These are phyloP conservation scores for Astragalus membranaceus DNA, from an alignment of 306 rosid genomes.

Conservation along the genomic window DNA sequence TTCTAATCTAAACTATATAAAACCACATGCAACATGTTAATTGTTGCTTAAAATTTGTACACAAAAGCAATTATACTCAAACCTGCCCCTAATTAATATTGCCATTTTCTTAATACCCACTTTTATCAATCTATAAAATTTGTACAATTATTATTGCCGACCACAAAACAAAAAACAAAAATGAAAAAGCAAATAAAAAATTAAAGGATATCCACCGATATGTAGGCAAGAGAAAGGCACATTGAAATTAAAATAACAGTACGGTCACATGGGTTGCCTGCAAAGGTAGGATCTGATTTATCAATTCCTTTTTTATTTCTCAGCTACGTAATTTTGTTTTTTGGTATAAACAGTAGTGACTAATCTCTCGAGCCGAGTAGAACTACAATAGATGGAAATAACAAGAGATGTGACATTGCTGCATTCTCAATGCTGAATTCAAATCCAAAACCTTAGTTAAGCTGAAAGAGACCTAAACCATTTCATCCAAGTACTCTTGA, in stretches of 20 bases:
- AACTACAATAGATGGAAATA: no score
- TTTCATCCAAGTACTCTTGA: no score
- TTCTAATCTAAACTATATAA: conserved; percentile 5
- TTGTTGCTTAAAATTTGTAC: conserved; percentile 19
- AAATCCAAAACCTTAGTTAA: no score
- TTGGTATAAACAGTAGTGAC: no score
- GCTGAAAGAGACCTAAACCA: no score
- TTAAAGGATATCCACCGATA: background rate
- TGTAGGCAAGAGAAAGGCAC: conserved; percentile 12
- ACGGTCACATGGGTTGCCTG: conserved; percentile 47
- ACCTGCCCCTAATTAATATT: background rate
- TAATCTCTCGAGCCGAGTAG: no score
- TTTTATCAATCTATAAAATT: background rate
- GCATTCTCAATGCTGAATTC: no score
- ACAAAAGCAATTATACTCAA: conserved; percentile 27
- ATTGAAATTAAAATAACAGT: conserved; percentile 3
- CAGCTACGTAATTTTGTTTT: no score
- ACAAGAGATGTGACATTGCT: no score
- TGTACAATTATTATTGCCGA: conserved; percentile 35
- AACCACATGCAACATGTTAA: conserved; percentile 44
- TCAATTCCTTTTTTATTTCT: background rate
- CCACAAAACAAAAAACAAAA: conserved; percentile 20
- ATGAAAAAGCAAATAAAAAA: background rate
- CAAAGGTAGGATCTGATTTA: conserved; percentile 23
- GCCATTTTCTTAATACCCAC: conserved; percentile 7